Evolutionary conservation across 1,284 basidiomycete genomes (phyloP).

Genomic region (Grifola frondosa): DNA sequence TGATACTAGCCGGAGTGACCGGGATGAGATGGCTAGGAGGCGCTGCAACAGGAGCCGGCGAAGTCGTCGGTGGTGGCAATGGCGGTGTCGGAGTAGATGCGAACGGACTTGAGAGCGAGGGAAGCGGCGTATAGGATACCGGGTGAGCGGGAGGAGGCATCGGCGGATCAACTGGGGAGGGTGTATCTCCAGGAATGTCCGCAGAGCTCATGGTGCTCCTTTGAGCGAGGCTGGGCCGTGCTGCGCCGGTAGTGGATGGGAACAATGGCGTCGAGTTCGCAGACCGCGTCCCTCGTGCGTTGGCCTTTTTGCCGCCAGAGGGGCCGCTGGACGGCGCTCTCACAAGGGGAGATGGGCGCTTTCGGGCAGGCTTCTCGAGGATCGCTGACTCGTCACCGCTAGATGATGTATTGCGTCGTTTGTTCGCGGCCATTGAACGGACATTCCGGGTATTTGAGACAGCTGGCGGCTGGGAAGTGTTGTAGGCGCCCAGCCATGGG

Average conservation of each 20-base stretch:
- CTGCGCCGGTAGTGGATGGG: conserved; percentile 34
- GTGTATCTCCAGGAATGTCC: conserved; percentile 54
- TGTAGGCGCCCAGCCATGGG: conserved; percentile 66
- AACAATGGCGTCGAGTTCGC: conserved; percentile 65
- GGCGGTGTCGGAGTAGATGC: conserved; percentile 15
- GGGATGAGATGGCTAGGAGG: conserved; percentile 50
- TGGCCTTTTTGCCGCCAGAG: conserved; percentile 12
- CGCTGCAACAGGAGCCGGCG: conserved; percentile 18
- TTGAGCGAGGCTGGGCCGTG: conserved; percentile 21
- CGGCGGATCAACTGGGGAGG: conserved; percentile 76
- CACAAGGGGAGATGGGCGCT: conserved; percentile 38
- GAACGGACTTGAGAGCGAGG: conserved; percentile 7
- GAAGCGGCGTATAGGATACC: conserved; percentile 32
- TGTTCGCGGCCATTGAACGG: conserved; percentile 22
- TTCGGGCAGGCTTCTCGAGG: conserved; percentile 44
- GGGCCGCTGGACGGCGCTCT: conserved; percentile 13
- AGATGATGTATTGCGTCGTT: conserved; percentile 35
- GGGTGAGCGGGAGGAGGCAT: conserved; percentile 77
- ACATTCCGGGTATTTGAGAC: conserved; percentile 5
- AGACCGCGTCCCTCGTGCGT: conserved; percentile 50
- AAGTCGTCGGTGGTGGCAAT: conserved; percentile 16
- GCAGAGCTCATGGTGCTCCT: conserved; percentile 40
- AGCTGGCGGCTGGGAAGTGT: conserved; percentile 25
- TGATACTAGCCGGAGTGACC: conserved; percentile 83
- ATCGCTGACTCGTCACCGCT: conserved; percentile 31